Evolutionary conservation across 441 rosid species (phyloP).

Genomic region (Gossypium trilobum): DNA sequence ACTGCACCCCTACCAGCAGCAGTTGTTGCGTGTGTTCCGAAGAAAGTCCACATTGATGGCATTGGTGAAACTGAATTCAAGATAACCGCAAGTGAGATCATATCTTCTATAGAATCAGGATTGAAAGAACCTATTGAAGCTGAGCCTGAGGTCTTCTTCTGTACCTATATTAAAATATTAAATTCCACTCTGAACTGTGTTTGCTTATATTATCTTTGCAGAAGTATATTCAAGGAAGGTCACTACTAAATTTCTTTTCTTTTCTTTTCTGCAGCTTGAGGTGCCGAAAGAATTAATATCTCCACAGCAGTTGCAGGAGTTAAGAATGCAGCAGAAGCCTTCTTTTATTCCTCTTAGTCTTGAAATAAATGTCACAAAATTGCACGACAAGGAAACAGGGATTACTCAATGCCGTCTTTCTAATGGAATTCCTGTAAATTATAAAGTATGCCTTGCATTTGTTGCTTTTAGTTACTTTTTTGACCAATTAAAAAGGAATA

Average conservation of each 20-base stretch:
- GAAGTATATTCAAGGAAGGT: slow-evolving; percentile 10
- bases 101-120: slow-evolving; percentile 69
- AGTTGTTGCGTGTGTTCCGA: slow-evolving; percentile 94
- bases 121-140: slow-evolving; percentile 82
- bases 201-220: slow-evolving; percentile 15
- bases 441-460: slow-evolving; percentile 35
- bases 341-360: slow-evolving; percentile 51
- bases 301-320: slow-evolving; percentile 54
- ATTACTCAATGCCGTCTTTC: slow-evolving; percentile 79
- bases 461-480: background rate
- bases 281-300: slow-evolving; percentile 91
- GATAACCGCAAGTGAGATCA: slow-evolving; percentile 63
- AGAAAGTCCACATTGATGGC: slow-evolving; percentile 73
- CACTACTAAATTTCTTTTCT: slow-evolving; percentile 19
- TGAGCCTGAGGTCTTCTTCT: slow-evolving; percentile 79
- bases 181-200: slow-evolving; percentile 17
- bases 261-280: slow-evolving; percentile 61
- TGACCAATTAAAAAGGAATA: background rate
- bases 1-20: slow-evolving; percentile 94
- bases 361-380: slow-evolving; percentile 40
- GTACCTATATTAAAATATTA: slow-evolving; percentile 17
- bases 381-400: slow-evolving; percentile 80
- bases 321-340: slow-evolving; percentile 57
- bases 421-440: slow-evolving; percentile 86
- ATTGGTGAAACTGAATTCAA: slow-evolving; percentile 79